Evolutionary conservation across 805 yeast genomes (phyloP), one percentile per base, ranked within the genome.

Genomic region (Metschnikowia aberdeeniae): DNA sequence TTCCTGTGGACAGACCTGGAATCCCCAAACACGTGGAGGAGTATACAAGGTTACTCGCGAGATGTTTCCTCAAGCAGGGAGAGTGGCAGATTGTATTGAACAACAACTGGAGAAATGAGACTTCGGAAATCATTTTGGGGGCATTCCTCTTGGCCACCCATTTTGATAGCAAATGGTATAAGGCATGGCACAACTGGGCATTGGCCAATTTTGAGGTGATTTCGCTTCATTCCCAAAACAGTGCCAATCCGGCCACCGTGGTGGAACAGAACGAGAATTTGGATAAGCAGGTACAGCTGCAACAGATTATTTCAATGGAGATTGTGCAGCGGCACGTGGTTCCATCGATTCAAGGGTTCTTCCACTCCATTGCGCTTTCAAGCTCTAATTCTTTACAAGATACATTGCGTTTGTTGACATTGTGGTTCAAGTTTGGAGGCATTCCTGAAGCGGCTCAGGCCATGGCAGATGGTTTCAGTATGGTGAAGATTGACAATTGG

Each of bases 111-210:
- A 77, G 87, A 49, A 75, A 81, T 8, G 86, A 82, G 50, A 72
- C 75, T 31, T 82, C 90, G 1, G 90, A 89, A 36, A 85, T 90
- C 1, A 89, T 93, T 52, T 68, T 93, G 47, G 96, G 97, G 10
- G 89, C 97, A 0, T 93, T 88, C 61, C 69, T 93, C 44, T 72
- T 93, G 52, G 98, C 99, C 0, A 92, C 99, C 0, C 97, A 90
- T 61, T 92, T 93, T 64, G 97, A 93, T 61, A 75, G 79, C 30
- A 77, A 79, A 20, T 93, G 99, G 97, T 93, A 93, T 59, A 93
- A 95, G 60, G 99, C 98, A 13, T 95, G 99, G 99, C 99, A 93
- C 62, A 92, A 89, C 60, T 93, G 99, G 99, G 99, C 99, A 0
- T 72, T 95, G 59, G 97, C 98, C 0, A 93, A 95, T 64, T 93